phyloP scores from a whole-genome alignment of 2,329 filamentous ascomycete species.

The Neofusicoccum parvum region DNA sequence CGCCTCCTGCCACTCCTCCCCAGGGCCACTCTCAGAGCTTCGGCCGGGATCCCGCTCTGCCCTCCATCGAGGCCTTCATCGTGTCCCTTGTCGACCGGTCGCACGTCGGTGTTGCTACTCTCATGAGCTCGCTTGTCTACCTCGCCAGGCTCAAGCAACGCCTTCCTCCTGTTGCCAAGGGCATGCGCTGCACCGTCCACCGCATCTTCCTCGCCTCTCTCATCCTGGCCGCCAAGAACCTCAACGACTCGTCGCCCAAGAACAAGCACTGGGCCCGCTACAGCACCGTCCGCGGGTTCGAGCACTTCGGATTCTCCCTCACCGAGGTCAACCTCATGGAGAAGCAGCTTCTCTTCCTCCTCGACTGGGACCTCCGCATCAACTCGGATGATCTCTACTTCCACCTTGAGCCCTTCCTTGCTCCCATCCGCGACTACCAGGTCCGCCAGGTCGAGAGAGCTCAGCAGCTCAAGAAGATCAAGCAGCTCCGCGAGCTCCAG shows the following conservation, averaged over 20 bases:
- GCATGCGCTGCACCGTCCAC: slow-evolving; percentile 94
- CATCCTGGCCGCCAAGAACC: slow-evolving; percentile 89
- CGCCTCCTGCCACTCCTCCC: slow-evolving; percentile 62
- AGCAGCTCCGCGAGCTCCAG: slow-evolving; percentile 17
- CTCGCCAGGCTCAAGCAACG: slow-evolving; percentile 79
- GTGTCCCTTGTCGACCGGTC: slow-evolving; percentile 85
- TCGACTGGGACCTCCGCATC: slow-evolving; percentile 93
- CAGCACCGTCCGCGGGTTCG: slow-evolving; percentile 72
- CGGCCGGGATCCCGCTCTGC: slow-evolving; percentile 58
- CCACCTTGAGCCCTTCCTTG: slow-evolving; percentile 85
- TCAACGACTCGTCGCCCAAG: slow-evolving; percentile 98
- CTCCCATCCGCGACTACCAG: slow-evolving; percentile 71
- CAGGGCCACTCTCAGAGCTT: slow-evolving; percentile 52
- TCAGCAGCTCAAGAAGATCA: slow-evolving; percentile 44
- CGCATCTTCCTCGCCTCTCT: slow-evolving; percentile 92
- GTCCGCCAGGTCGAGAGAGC: slow-evolving; percentile 58
- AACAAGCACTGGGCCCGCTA: slow-evolving; percentile 99
- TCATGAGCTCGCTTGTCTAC: slow-evolving; percentile 97
- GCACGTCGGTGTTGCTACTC: slow-evolving; percentile 93
- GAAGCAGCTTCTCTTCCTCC: slow-evolving; percentile 91
- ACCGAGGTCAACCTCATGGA: slow-evolving; percentile 99
- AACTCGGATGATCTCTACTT: slow-evolving; percentile 81
- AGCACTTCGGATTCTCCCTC: slow-evolving; percentile 85
- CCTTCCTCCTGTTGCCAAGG: slow-evolving; percentile 91
- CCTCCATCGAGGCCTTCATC: slow-evolving; percentile 88